These are phyloP conservation scores for Gymnopilus junonius DNA, from an alignment of 768 basidiomycete genomes.

Conservation along the genomic window DNA sequence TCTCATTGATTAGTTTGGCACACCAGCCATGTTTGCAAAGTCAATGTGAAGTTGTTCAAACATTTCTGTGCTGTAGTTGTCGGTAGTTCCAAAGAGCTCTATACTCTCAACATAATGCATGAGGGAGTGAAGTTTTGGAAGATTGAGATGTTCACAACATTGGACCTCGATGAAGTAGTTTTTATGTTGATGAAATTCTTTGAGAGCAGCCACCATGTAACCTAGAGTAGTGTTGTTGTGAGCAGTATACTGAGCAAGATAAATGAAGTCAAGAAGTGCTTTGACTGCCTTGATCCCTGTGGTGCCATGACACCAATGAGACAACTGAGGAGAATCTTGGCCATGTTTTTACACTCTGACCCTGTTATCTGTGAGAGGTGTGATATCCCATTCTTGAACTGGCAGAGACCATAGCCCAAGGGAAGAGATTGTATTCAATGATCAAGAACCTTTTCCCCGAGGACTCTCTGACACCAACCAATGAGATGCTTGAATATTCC, in stretches of 20 bases:
- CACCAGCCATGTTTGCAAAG: slow-evolving; percentile 37
- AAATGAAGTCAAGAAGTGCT: slow-evolving; percentile 36
- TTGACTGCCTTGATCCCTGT: slow-evolving; percentile 15
- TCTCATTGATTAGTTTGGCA: slow-evolving; percentile 30
- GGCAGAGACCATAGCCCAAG: slow-evolving; percentile 28
- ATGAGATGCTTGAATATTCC: slow-evolving; percentile 20
- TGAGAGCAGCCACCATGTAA: slow-evolving; percentile 9
- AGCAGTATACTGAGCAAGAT: slow-evolving; percentile 27
- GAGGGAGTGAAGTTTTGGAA: slow-evolving; percentile 30
- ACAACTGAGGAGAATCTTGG: slow-evolving; percentile 32
- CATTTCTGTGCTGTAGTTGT: slow-evolving; percentile 36
- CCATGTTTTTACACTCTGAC: slow-evolving; percentile 38
- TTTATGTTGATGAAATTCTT: slow-evolving; percentile 12
- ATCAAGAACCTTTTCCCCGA: slow-evolving; percentile 19
- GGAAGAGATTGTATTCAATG: slow-evolving; percentile 35
- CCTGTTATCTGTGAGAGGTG: slow-evolving; percentile 42
- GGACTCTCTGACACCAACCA: slow-evolving; percentile 4
- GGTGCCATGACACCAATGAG: slow-evolving; percentile 24
- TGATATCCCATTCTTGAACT: slow-evolving; percentile 45
- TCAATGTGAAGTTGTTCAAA: too few relatives aligned
- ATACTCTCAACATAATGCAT: slow-evolving; percentile 28
- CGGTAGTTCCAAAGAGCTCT: slow-evolving; percentile 28
- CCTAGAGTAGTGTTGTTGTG: slow-evolving; percentile 27
- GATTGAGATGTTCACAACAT: slow-evolving; percentile 34
- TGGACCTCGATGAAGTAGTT: slow-evolving; percentile 10